Evolutionary conservation across 208 protist genomes (phyloP).

Genomic region (Kentomonas sorsogonicus): DNA sequence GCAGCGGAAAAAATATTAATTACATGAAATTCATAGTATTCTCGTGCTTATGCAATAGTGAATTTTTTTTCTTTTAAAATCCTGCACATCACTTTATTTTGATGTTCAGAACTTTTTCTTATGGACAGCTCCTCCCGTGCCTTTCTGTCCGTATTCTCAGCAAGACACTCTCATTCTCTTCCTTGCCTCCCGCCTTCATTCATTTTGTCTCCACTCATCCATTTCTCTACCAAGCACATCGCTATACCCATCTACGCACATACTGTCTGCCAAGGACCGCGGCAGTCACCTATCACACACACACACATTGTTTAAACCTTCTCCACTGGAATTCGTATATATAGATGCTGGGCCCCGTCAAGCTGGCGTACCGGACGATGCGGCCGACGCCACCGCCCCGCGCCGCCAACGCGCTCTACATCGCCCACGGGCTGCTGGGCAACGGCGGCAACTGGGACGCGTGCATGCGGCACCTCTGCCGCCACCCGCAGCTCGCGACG

Average conservation of each 20-base stretch:
- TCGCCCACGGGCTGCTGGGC: slow-evolving; percentile 75
- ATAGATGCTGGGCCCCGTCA: slow-evolving; percentile 10
- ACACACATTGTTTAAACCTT: not conserved
- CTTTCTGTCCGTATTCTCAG: too few species aligned
- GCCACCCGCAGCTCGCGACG: slow-evolving; percentile 30
- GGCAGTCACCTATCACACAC: not conserved
- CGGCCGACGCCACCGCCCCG: slow-evolving; percentile 12
- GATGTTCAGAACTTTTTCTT: too few species aligned
- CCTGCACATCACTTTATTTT: too few species aligned
- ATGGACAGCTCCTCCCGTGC: too few species aligned
- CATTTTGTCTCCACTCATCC: not conserved
- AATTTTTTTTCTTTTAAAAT: too few species aligned
- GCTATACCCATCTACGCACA: not conserved
- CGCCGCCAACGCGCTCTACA: slow-evolving; percentile 36
- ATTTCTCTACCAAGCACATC: not conserved
- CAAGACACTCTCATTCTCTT: too few species aligned
- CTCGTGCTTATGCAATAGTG: too few species aligned
- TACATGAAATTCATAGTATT: too few species aligned
- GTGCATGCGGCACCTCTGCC: slow-evolving; percentile 28
- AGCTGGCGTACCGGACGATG: slow-evolving; percentile 21
- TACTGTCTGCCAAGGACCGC: not conserved
- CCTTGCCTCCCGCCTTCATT: not conserved
- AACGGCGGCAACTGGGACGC: slow-evolving; percentile 77
- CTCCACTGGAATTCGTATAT: slow-evolving; percentile 4
- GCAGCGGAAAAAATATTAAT: too few species aligned